A percentile compares a stretch with the other conserved stretches of the same genome.
These are phyloP conservation scores for Bruguiera gymnorhiza DNA, from an alignment of 345 rosid genomes.

Conservation along the genomic window DNA sequence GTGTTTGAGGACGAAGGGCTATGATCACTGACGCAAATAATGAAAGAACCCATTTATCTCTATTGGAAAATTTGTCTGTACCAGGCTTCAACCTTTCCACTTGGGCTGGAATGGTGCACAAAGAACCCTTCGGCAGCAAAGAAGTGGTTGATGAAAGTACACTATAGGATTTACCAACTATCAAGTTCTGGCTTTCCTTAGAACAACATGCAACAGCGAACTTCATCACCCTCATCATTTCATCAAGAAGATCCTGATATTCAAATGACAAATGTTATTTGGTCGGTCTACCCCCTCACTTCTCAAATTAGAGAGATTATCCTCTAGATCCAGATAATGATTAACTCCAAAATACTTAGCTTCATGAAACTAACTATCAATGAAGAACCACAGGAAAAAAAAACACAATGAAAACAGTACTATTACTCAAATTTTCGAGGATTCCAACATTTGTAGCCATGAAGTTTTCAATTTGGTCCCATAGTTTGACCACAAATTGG, in stretches of 20 bases:
- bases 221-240: conserved; percentile 59
- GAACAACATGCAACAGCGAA: conserved; percentile 63
- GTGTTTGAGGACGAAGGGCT: conserved; percentile 57
- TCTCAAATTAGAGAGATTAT: background rate
- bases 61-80: conserved; percentile 31
- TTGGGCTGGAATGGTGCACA: conserved; percentile 27
- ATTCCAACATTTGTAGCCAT: conserved; percentile 24
- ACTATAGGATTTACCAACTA: conserved; percentile 55
- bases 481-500: conserved; percentile 53
- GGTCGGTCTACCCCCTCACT: background rate
- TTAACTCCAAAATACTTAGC: background rate
- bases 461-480: conserved; percentile 59
- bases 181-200: conserved; percentile 57
- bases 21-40: conserved; percentile 68
- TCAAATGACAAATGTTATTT: conserved; percentile 13
- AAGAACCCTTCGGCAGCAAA: conserved; percentile 44
- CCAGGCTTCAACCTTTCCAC: conserved; percentile 34
- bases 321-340: background rate
- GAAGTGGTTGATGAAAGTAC: conserved; percentile 46
- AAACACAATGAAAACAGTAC: background rate
- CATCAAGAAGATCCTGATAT: conserved; percentile 62
- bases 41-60: conserved; percentile 70
- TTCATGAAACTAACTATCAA: background rate
- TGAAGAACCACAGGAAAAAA: background rate
- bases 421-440: conserved; percentile 43